Conservation (phyloP, 2,329 filamentous ascomycete species). For the Penicillium sp. region DNA sequence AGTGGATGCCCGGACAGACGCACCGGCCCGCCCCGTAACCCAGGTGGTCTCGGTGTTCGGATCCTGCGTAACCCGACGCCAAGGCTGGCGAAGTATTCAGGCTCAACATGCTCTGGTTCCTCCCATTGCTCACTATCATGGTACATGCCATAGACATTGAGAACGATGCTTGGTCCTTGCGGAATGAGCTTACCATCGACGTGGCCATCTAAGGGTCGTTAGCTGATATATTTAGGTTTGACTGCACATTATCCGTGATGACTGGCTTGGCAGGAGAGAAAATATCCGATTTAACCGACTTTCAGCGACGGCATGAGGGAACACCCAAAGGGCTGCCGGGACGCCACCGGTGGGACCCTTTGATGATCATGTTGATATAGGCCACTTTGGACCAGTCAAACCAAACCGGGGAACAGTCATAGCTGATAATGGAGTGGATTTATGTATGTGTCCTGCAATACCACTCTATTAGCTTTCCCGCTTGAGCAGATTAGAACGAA, state of each 20-base stretch:
- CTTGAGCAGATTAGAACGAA: neutral
- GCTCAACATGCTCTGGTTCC: neutral
- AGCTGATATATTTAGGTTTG: neutral
- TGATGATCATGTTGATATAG: neutral
- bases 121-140: neutral
- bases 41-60: neutral
- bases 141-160: constrained; percentile 1
- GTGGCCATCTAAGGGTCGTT: neutral
- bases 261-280: neutral
- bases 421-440: neutral
- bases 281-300: neutral
- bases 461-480: neutral
- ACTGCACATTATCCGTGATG: neutral
- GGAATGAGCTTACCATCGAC: neutral
- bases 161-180: neutral
- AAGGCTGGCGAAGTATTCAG: neutral
- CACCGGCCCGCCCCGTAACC: neutral
- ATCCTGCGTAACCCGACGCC: neutral
- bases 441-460: neutral
- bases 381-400: neutral
- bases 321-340: neutral
- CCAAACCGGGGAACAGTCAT: neutral
- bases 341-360: constrained; percentile 1
- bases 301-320: neutral
- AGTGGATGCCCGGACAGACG: constrained; percentile 1